These are phyloP conservation scores for Candida ovalis DNA, from an alignment of 805 yeast genomes.

Conservation along the genomic window DNA sequence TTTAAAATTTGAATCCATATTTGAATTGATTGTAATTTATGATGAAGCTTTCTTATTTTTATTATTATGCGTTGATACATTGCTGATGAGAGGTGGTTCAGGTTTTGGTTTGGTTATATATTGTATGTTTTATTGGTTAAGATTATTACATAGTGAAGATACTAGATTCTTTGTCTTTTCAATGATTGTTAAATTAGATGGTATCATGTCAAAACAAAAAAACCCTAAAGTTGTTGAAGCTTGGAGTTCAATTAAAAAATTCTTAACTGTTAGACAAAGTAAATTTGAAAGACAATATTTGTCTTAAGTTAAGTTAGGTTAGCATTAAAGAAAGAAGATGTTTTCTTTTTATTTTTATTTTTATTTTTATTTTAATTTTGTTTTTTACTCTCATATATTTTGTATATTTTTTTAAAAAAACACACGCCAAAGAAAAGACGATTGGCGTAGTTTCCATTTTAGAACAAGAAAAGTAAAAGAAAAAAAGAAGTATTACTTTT, in stretches of 20 bases:
- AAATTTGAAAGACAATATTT: constrained; percentile 27
- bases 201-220: constrained; percentile 37
- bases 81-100: constrained; percentile 60
- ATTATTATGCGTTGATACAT: constrained; percentile 54
- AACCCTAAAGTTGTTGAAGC: constrained; percentile 40
- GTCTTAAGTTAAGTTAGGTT: not conserved
- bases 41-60: constrained; percentile 55
- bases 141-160: constrained; percentile 53
- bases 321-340: not conserved
- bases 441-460: too few relatives aligned
- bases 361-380: too few relatives aligned
- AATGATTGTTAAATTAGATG: constrained; percentile 41
- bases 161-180: constrained; percentile 42
- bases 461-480: too few relatives aligned
- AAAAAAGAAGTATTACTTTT: too few relatives aligned
- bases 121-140: constrained; percentile 63
- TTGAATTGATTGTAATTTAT: constrained; percentile 42
- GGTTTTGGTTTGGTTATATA: constrained; percentile 65
- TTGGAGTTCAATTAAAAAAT: constrained; percentile 39
- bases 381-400: too few relatives aligned
- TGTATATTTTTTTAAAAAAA: too few relatives aligned
- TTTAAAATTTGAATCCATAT: not conserved
- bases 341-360: too few relatives aligned
- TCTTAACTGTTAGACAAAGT: constrained; percentile 38
- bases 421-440: too few relatives aligned